Percentiles rank a stretch among this genome's conserved stretches.
Evolutionary conservation across 2,329 filamentous ascomycete species (phyloP).

Genomic region (Chaetomium strumarium): DNA sequence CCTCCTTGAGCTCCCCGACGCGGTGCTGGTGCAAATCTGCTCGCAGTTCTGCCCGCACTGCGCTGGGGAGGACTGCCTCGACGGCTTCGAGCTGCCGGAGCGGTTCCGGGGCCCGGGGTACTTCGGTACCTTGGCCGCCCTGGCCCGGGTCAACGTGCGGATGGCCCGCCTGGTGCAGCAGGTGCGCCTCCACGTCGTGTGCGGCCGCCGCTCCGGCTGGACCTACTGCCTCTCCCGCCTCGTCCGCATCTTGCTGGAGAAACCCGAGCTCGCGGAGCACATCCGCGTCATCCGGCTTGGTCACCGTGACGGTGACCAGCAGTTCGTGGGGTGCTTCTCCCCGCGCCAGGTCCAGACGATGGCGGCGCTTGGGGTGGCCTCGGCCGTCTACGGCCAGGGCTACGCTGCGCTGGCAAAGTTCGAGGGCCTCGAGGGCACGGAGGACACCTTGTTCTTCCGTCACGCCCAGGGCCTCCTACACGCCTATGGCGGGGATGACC

Average conservation of each 20-base stretch:
- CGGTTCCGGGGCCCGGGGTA: neutral
- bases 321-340: neutral
- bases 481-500: too few relatives aligned
- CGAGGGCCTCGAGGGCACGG: neutral
- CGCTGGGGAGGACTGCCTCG: slow-evolving; percentile 4
- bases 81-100: neutral
- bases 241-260: neutral
- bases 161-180: neutral
- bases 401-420: neutral
- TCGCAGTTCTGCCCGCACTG: slow-evolving; percentile 10
- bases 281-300: slow-evolving; percentile 3
- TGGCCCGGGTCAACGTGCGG: slow-evolving; percentile 1
- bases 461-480: too few relatives aligned
- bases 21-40: slow-evolving; percentile 1
- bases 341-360: neutral
- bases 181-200: slow-evolving; percentile 1
- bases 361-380: neutral
- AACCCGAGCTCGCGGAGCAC: neutral
- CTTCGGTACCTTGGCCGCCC: slow-evolving; percentile 3
- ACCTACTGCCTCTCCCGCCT: slow-evolving; percentile 1
- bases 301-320: neutral
- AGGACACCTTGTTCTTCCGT: neutral
- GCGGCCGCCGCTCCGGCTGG: neutral
- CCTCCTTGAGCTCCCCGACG: neutral
- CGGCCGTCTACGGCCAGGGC: too few relatives aligned